Evolutionary conservation across 2,329 filamentous ascomycete genomes (phyloP).

Genomic region (Harringtonia lauricola): DNA sequence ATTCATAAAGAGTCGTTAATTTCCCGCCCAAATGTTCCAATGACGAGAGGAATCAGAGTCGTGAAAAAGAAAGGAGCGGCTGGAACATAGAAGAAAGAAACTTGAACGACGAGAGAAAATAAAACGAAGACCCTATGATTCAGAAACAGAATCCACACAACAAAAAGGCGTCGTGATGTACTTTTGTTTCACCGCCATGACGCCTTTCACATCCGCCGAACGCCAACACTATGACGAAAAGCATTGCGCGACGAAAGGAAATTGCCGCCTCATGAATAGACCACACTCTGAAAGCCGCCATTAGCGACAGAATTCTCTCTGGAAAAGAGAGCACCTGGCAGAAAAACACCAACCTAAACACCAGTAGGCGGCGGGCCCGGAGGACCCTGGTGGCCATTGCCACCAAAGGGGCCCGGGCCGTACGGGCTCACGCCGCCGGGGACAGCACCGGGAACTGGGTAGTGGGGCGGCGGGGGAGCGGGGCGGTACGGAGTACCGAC

Average conservation of each 20-base stretch:
- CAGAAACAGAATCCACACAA: slow-evolving; percentile 4
- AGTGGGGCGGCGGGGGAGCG: slow-evolving; percentile 57
- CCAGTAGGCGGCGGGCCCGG: slow-evolving; percentile 15
- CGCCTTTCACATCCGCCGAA: slow-evolving; percentile 13
- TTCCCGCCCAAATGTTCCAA: slow-evolving; percentile 5
- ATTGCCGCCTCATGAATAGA: slow-evolving; percentile 2
- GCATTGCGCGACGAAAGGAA: slow-evolving; percentile 14
- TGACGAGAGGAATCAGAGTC: slow-evolving; percentile 1
- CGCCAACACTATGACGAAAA: slow-evolving; percentile 15
- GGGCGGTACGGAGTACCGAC: slow-evolving; percentile 96
- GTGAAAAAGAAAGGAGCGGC: slow-evolving; percentile 1
- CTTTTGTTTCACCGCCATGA: slow-evolving; percentile 10
- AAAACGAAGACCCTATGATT: slow-evolving; percentile 4
- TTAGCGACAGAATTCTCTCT: too few relatives aligned
- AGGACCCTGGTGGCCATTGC: slow-evolving; percentile 30
- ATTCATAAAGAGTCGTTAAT: slow-evolving; percentile 8
- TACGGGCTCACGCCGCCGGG: slow-evolving; percentile 30
- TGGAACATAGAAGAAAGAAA: slow-evolving; percentile 2
- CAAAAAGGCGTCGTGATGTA: slow-evolving; percentile 8
- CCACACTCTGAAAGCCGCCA: slow-evolving; percentile 1
- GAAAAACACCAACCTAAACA: slow-evolving; percentile 12
- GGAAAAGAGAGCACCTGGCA: too few relatives aligned
- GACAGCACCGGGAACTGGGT: slow-evolving; percentile 22
- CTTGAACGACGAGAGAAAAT: slow-evolving; percentile 3
- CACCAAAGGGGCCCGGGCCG: slow-evolving; percentile 35